phyloP scores from a whole-genome alignment of 345 rosid species.

The Eucalyptus caleyi region DNA sequence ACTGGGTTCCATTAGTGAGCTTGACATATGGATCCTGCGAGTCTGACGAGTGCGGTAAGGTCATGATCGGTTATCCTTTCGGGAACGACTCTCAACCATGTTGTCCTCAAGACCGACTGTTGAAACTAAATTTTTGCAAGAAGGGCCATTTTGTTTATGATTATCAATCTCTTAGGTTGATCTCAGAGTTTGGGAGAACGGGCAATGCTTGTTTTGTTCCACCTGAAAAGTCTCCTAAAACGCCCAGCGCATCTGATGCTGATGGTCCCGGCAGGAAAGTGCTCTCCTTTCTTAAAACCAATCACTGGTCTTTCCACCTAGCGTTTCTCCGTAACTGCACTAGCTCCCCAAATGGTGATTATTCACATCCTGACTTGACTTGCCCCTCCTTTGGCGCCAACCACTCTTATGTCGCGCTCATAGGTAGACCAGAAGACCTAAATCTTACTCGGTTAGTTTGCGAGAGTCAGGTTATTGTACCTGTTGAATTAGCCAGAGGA shows the following conservation, averaged over 20 bases:
- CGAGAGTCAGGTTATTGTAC: background rate
- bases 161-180: fast-evolving
- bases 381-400: fast-evolving
- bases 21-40: background rate
- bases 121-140: fast-evolving
- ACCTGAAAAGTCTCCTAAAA: fast-evolving
- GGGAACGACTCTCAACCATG: fast-evolving
- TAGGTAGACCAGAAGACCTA: fast-evolving
- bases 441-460: fast-evolving
- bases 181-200: background rate
- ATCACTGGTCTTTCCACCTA: fast-evolving
- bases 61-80: background rate
- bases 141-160: fast-evolving
- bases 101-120: fast-evolving
- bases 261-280: fast-evolving
- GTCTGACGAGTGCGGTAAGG: background rate
- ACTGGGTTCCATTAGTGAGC: background rate
- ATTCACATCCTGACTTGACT: background rate
- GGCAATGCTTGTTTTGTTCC: background rate
- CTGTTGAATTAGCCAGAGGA: fast-evolving
- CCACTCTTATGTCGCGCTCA: background rate
- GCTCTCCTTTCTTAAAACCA: fast-evolving
- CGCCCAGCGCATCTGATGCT: background rate
- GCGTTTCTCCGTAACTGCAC: background rate
- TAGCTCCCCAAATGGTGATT: background rate